Base-by-base conservation (phyloP, 306 rosid species). In the Amphicarpaea edgeworthii region DNA sequence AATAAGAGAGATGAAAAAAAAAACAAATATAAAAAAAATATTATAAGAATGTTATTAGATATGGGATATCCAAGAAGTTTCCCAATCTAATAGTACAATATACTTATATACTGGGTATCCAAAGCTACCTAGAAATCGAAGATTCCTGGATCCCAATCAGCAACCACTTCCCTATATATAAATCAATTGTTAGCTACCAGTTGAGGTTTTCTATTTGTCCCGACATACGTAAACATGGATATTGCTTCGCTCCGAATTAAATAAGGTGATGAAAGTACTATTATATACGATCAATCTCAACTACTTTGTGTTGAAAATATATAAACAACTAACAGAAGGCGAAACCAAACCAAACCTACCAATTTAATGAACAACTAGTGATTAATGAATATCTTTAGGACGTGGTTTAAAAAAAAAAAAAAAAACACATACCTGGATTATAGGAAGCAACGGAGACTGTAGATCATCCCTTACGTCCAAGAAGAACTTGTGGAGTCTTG, bases 361-460 rank as follows among this genome's bases (percentile, higher is more conserved):
- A 71, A 62, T 12, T 71, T 21, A 81, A 8, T 8, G 67, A 76
- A 19, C 21, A 24, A 30, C 1, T 3, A 57, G 19, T 12, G 8
- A 24, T 30, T 20, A 34, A 58, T 16, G 50, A 55, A 51, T 19
- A 51, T 17, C 12, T 19, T 17, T 51, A 24, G 17, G n/a, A 54
- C 0, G 14, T 28, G 26, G 1, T 24, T 21, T 20, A 23, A 38
- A 24, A 8, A 10, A 67, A 12, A 7, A 14, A 66, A n/a, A 6
- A 32, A 20, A 21, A 41, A 34, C n/a, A n/a, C n/a, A 12, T 3
- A 93, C 97, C 97, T 89, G 96, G 70, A 92, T 77, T 40, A 92
- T 87, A 6, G 96, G 98, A 51, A 95, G 88, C 85, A 83, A 59
- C 0, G 98, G 96, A 68, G 82, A 75, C 67, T 83, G 82, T 14